Conservation (phyloP, 1,284 basidiomycete species). For the Mycena citricolor region DNA sequence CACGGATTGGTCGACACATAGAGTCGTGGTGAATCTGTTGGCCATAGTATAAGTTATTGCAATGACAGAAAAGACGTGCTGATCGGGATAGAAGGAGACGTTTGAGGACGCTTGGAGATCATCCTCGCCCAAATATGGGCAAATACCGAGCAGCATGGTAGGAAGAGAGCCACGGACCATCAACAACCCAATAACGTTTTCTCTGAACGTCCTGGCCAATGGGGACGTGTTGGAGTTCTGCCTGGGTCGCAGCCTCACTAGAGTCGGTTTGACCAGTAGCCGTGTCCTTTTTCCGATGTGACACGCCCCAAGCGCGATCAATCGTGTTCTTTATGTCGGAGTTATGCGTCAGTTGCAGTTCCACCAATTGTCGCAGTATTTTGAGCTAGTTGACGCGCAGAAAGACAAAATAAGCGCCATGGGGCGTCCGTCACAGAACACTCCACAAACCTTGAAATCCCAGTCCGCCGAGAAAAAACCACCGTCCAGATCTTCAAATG, state of each 20-base stretch:
- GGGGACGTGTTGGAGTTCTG: constrained; percentile 61
- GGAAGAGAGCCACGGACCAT: constrained; percentile 67
- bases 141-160: constrained; percentile 51
- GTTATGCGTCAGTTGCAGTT: constrained; percentile 71
- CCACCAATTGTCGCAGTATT: constrained; percentile 75
- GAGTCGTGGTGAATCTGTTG: constrained; percentile 73
- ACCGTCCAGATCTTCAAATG: constrained; percentile 58
- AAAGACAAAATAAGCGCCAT: constrained; percentile 21
- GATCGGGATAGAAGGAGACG: constrained; percentile 31
- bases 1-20: constrained; percentile 82
- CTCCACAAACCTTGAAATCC: constrained; percentile 68
- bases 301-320: constrained; percentile 81
- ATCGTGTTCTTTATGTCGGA: constrained; percentile 65
- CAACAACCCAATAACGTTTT: constrained; percentile 77
- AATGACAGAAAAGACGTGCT: constrained; percentile 30
- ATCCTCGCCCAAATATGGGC: constrained; percentile 60
- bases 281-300: constrained; percentile 73
- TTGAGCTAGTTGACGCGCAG: constrained; percentile 55
- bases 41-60: no score
- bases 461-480: constrained; percentile 74
- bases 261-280: constrained; percentile 52
- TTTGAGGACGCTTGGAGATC: constrained; percentile 22
- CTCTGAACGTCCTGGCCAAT: constrained; percentile 70
- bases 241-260: constrained; percentile 60
- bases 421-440: constrained; percentile 24